These are phyloP conservation scores for Alternaria longipes DNA, from an alignment of 2,329 filamentous ascomycete species.

Conservation along the genomic window DNA sequence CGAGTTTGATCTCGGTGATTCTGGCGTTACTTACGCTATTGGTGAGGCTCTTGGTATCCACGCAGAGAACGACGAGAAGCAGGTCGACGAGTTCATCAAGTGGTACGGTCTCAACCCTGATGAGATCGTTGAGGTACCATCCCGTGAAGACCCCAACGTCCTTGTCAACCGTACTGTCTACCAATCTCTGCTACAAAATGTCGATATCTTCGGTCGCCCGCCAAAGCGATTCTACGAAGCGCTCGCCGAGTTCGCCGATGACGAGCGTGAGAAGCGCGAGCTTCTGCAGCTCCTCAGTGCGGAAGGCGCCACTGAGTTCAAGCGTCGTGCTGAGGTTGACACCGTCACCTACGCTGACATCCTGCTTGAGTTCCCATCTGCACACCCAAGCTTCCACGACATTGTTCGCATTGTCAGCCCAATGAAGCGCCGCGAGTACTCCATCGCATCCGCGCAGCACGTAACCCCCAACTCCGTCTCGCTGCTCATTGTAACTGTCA, in stretches of 20 bases:
- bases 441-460: constrained; percentile 96
- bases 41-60: constrained; percentile 97
- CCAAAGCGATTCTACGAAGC: constrained; percentile 98
- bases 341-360: constrained; percentile 91
- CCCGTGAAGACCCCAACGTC: constrained; percentile 76
- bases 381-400: constrained; percentile 87
- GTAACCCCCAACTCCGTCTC: constrained; percentile 90
- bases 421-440: constrained; percentile 97
- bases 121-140: constrained; percentile 89
- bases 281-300: constrained; percentile 76
- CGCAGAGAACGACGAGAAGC: constrained; percentile 84
- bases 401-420: constrained; percentile 87
- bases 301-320: constrained; percentile 88
- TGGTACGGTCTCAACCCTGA: constrained; percentile 86
- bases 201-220: constrained; percentile 96
- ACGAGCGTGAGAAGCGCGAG: constrained; percentile 82
- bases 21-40: constrained; percentile 94
- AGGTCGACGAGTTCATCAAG: constrained; percentile 85
- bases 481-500: constrained; percentile 95
- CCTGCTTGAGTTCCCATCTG: constrained; percentile 87
- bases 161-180: constrained; percentile 91
- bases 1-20: constrained; percentile 92
- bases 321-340: constrained; percentile 89
- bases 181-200: constrained; percentile 88
- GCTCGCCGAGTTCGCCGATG: constrained; percentile 83